Evolutionary conservation across 306 rosid genomes (phyloP).

Genomic region (Sphenostylis stenocarpa): DNA sequence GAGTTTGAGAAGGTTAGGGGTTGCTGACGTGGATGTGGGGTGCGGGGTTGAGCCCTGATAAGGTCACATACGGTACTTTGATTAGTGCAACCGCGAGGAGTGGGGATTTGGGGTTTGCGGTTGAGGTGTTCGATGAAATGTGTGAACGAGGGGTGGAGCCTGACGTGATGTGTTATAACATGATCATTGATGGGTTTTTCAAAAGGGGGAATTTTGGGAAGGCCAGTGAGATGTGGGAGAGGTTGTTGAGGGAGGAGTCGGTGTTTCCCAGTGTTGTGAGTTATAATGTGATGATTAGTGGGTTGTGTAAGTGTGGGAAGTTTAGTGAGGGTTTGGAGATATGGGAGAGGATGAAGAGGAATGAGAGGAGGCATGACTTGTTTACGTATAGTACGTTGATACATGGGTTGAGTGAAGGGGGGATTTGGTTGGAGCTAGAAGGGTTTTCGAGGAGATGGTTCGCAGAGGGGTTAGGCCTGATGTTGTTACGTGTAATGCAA

Average conservation of each 20-base stretch:
- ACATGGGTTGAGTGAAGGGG: slow-evolving; percentile 69
- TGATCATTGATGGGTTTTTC: slow-evolving; percentile 79
- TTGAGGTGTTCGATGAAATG: slow-evolving; percentile 91
- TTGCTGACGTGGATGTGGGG: slow-evolving; percentile 73
- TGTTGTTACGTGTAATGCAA: slow-evolving; percentile 62
- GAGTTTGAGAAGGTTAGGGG: slow-evolving; percentile 66
- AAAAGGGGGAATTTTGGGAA: slow-evolving; percentile 50
- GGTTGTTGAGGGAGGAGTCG: slow-evolving; percentile 50
- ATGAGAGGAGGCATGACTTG: slow-evolving; percentile 52
- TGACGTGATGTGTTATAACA: slow-evolving; percentile 82
- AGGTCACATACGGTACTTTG: slow-evolving; percentile 66
- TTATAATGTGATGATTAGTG: slow-evolving; percentile 85
- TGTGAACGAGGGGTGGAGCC: slow-evolving; percentile 61
- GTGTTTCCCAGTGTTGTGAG: slow-evolving; percentile 70
- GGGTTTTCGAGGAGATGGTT: slow-evolving; percentile 61
- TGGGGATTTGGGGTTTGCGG: slow-evolving; percentile 54
- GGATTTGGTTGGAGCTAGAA: slow-evolving; percentile 61
- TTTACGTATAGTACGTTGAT: slow-evolving; percentile 74
- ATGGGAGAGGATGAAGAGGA: slow-evolving; percentile 85
- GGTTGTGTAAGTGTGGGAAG: slow-evolving; percentile 77
- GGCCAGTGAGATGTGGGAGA: slow-evolving; percentile 75
- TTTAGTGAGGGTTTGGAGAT: slow-evolving; percentile 68
- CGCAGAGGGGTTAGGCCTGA: slow-evolving; percentile 60
- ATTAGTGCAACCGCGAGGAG: slow-evolving; percentile 51
- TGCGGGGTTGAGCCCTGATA: slow-evolving; percentile 60